Evolutionary conservation across 2,329 filamentous ascomycete genomes (phyloP).

Genomic region (Pseudogymnoascus sp.): DNA sequence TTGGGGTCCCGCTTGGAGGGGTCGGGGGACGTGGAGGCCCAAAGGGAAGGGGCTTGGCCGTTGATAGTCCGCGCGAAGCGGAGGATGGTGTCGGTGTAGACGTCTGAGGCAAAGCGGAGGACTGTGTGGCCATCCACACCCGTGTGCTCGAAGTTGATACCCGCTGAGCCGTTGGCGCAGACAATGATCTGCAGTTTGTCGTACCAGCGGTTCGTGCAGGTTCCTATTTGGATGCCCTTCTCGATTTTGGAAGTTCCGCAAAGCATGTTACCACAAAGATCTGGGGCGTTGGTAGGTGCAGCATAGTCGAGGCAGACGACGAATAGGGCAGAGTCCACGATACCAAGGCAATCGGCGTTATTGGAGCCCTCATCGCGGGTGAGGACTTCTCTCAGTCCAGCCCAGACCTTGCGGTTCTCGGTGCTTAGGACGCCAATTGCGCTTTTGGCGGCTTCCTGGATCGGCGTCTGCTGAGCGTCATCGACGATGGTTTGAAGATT

Average conservation of each 20-base stretch:
- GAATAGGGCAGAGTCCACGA: slow-evolving; percentile 90
- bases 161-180: slow-evolving; percentile 95
- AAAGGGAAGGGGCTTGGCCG: slow-evolving; percentile 80
- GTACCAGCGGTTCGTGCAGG: slow-evolving; percentile 97
- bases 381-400: slow-evolving; percentile 77
- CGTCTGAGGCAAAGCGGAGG: slow-evolving; percentile 86
- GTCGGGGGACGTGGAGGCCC: slow-evolving; percentile 84
- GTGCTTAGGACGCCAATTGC: slow-evolving; percentile 90
- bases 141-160: slow-evolving; percentile 98
- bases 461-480: slow-evolving; percentile 80
- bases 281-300: slow-evolving; percentile 69
- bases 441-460: slow-evolving; percentile 91
- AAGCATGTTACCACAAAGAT: slow-evolving; percentile 97
- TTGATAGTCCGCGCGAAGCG: slow-evolving; percentile 94
- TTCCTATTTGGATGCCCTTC: slow-evolving; percentile 89
- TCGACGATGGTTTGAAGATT: slow-evolving; percentile 90
- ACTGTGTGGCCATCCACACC: slow-evolving; percentile 97
- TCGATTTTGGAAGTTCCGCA: slow-evolving; percentile 90
- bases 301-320: slow-evolving; percentile 88
- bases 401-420: slow-evolving; percentile 95
- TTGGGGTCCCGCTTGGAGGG: slow-evolving; percentile 84
- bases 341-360: slow-evolving; percentile 91
- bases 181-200: slow-evolving; percentile 99
- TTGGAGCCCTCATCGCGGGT: slow-evolving; percentile 81
- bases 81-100: slow-evolving; percentile 96